Evolutionary conservation across 192 early-diverging fungal species (phyloP), one percentile per base, ranked within the genome.

Genomic region (Entomortierella chlamydospora): DNA sequence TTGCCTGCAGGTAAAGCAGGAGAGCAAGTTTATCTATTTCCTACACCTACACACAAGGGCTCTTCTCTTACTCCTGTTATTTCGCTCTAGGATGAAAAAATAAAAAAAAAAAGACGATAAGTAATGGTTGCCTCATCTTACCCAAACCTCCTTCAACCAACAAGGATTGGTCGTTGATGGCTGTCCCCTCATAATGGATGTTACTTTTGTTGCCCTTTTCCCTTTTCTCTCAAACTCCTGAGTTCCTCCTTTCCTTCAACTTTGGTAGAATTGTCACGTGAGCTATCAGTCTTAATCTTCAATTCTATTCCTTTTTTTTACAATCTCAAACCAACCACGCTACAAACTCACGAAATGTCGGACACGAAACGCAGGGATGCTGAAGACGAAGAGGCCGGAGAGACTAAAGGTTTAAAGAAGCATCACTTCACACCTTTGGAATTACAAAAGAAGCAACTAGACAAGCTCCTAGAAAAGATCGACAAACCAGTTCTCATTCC

Each of bases 401-500:
- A 31, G 18, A 42, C 25, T 6, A 18, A 57, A 20, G 73, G 45
- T 1, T 64, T 64, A 50, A 82, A 81, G 60, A 61, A 78, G 41
- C 84, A 91, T 68, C 82, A 85, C 41, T 57, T 89, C 10, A 81
- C 82, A 12, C 66, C 82, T 20, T 57, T 78, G 13, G 90, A 88
- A 45, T 61, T 83, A 31, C 90, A 90, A 79, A 83, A 86, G 61
- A 66, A 73, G 20, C 91, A 92, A 34, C 64, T 95, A 22, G 90
- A 93, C 37, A 81, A 83, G 55, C 84, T 98, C 4, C 92, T 98
- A 86, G 66, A 88, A 30, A 87, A 91, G 49, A 88, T 93, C 20
- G 95, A 97, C 66, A 94, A 92, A 70, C 93, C 94, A 10, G 87
- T 98, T 30, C 81, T 80, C 3, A 82, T 98, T 26, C 90, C 95